Base-by-base conservation (phyloP, 257 asterid genomes). In the Scutellaria minor region DNA sequence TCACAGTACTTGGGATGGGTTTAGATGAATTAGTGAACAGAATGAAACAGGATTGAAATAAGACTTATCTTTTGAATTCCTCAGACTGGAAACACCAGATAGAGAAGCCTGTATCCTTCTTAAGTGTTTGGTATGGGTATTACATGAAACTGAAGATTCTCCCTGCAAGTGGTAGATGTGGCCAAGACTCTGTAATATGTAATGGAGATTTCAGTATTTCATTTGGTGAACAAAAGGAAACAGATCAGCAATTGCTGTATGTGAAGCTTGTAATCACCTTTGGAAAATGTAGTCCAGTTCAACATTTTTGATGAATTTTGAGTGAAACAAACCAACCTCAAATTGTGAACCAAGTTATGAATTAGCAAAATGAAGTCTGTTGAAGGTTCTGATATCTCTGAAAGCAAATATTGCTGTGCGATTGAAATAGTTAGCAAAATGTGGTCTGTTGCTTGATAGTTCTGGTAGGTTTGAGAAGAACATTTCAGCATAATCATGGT, bases 41-140 rank as follows among this genome's bases (percentile, higher is more conserved):
- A 53, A 42, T 65, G 66, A 54, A 74, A 52, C 10, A 14, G 40
- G 72, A 42, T 71, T 22, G 9, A 5, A 27, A 47, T 60, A 71
- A 27, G 15, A 37, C 27, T 24, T 45, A 7, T 9, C 35, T 31
- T 31, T 31, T 31, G 37, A 31, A 31, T 31, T 31, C 37, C 37
- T 31, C 37, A 31, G 5, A 3, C 2, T 31, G 37, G 37, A 4
- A 31, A 31, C 4, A 31, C 37, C 37, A 31, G 37, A 31, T 31
- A 15, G 9, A 40, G 46, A 51, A 27, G 72, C 61, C 31, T 64
- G 55, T n/a, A 50, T 13, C 58, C 71, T 67, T 51, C 61, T 15
- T 53, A 37, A 40, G 2, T 6, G 53, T 40, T 39, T 53, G 12
- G 8, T 14, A 13, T 31, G 45, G 47, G 41, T 31, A 44, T 56